Evolutionary conservation across 352 stramenopile genomes (phyloP).

Genomic region (Globisporangium nunn): DNA sequence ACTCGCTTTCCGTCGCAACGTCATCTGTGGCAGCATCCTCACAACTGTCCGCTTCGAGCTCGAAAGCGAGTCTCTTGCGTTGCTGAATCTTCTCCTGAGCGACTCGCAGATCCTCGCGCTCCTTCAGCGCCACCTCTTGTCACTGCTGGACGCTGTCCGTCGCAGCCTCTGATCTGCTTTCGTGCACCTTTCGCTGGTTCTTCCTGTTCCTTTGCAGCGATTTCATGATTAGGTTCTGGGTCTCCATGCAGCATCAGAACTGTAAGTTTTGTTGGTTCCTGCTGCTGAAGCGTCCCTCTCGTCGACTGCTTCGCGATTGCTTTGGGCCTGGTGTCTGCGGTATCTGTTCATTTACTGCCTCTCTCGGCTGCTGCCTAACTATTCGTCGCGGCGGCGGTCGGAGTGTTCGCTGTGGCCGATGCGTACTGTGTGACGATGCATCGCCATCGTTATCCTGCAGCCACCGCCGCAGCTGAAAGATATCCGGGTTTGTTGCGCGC

Average conservation of each 20-base stretch:
- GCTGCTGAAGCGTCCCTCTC: conserved; percentile 1
- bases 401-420: not conserved
- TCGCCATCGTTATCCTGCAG: not conserved
- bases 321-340: not conserved
- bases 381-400: not conserved
- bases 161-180: not conserved
- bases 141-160: not conserved
- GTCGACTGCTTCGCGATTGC: too few species aligned
- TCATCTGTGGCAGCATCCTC: not conserved
- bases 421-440: not conserved
- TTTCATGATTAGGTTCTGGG: not conserved
- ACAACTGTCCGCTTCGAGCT: not conserved
- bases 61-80: not conserved
- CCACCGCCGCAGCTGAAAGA: not conserved
- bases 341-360: not conserved
- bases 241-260: not conserved
- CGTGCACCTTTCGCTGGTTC: not conserved
- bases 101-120: not conserved
- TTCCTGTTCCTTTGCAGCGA: not conserved
- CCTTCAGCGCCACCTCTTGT: not conserved
- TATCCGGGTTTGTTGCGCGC: not conserved
- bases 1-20: not conserved
- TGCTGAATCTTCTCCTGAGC: not conserved
- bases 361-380: not conserved
- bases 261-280: not conserved